These are phyloP conservation scores for Schizothecium vesticola DNA, from an alignment of 495 filamentous ascomycete genomes.

Conservation along the genomic window DNA sequence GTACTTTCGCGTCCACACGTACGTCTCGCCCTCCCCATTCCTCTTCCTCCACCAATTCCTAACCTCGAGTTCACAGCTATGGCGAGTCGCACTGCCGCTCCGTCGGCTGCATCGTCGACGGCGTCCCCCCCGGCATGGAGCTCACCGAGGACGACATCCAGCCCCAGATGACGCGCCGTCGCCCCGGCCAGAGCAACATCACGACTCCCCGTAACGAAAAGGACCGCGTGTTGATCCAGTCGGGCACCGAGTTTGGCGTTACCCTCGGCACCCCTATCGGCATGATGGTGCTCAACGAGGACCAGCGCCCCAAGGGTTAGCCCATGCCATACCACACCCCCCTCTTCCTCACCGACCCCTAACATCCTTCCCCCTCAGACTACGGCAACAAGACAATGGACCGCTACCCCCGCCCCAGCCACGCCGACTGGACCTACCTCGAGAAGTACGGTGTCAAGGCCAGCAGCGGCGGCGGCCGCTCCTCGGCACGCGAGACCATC, in stretches of 20 bases:
- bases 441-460: slow-evolving; percentile 97
- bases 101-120: slow-evolving; percentile 87
- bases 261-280: slow-evolving; percentile 91
- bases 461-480: slow-evolving; percentile 84
- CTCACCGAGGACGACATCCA: slow-evolving; percentile 89
- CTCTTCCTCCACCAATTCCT: not conserved
- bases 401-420: slow-evolving; percentile 80
- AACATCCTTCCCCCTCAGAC: slow-evolving; percentile 45
- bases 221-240: slow-evolving; percentile 87
- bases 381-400: slow-evolving; percentile 92
- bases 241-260: slow-evolving; percentile 86
- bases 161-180: slow-evolving; percentile 84
- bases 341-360: not conserved
- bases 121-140: slow-evolving; percentile 81
- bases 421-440: slow-evolving; percentile 95
- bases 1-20: slow-evolving; percentile 82
- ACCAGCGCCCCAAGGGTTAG: slow-evolving; percentile 73
- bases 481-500: slow-evolving; percentile 91
- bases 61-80: slow-evolving; percentile 49
- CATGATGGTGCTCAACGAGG: slow-evolving; percentile 83
- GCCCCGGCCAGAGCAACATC: slow-evolving; percentile 85
- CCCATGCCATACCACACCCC: not conserved
- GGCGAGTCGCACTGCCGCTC: slow-evolving; percentile 88
- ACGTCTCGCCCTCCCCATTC: slow-evolving; percentile 30
- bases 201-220: slow-evolving; percentile 93